Evolutionary conservation across 371 early-diverging fungal species (phyloP).

Genomic region (Sporodiniella umbellata): DNA sequence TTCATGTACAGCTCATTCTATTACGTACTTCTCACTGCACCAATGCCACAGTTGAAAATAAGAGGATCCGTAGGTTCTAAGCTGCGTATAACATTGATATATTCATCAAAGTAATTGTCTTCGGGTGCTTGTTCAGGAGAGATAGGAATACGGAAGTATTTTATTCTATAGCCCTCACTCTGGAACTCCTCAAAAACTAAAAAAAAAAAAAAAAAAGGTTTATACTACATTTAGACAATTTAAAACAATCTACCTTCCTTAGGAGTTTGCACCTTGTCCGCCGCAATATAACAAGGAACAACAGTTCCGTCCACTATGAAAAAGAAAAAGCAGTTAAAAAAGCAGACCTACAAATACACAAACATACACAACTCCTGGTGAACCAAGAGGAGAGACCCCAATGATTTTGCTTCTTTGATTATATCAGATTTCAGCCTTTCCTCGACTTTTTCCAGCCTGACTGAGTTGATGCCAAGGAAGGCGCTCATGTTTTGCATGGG

Average conservation of each 20-base stretch:
- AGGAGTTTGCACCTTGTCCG: slow-evolving; percentile 62
- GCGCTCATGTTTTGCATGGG: slow-evolving; percentile 66
- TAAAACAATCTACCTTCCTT: slow-evolving; percentile 38
- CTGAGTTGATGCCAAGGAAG: slow-evolving; percentile 63
- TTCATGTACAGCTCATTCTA: no score
- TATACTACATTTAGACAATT: background rate
- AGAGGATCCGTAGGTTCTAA: slow-evolving; percentile 53
- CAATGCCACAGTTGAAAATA: slow-evolving; percentile 76
- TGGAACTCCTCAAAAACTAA: slow-evolving; percentile 53
- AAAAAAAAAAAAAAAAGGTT: no score
- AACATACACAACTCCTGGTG: slow-evolving; percentile 65
- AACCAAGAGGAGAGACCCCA: slow-evolving; percentile 59
- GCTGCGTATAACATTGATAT: slow-evolving; percentile 49
- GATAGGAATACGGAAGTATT: slow-evolving; percentile 65
- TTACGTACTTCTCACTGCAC: slow-evolving; percentile 67
- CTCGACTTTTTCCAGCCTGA: slow-evolving; percentile 69
- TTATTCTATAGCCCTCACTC: slow-evolving; percentile 44
- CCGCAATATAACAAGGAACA: slow-evolving; percentile 64
- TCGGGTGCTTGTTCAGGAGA: slow-evolving; percentile 67
- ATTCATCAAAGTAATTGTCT: slow-evolving; percentile 69
- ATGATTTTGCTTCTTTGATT: slow-evolving; percentile 49
- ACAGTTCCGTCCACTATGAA: slow-evolving; percentile 48
- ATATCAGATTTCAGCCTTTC: slow-evolving; percentile 68
- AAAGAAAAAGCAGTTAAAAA: background rate
- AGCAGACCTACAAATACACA: background rate